Conservation (phyloP, 768 basidiomycete species). For the Lactarius hatsudake region DNA sequence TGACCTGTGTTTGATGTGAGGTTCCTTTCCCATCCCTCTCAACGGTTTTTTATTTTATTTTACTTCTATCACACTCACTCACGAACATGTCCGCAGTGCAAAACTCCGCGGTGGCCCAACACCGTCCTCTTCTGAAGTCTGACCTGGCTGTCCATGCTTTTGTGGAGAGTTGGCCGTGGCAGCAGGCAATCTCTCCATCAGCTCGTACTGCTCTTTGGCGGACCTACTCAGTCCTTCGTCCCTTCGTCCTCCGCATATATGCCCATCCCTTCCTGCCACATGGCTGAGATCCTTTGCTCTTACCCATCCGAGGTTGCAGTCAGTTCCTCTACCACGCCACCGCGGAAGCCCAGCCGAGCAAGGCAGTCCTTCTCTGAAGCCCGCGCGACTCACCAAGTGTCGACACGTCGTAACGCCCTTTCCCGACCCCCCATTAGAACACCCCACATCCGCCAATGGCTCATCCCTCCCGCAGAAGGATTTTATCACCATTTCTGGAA, state of each 20-base stretch:
- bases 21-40: conserved; percentile 3
- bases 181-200: conserved; percentile 49
- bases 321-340: conserved; percentile 5
- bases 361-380: not conserved
- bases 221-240: conserved; percentile 30
- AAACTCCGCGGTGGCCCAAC: conserved; percentile 37
- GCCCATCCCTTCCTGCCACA: conserved; percentile 26
- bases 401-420: not conserved
- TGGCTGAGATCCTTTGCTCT: conserved; percentile 28
- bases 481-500: not conserved
- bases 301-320: conserved; percentile 9
- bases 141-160: conserved; percentile 70
- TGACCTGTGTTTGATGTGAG: conserved; percentile 23
- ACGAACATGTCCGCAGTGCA: conserved; percentile 16
- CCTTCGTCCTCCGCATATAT: conserved; percentile 19
- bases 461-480: not conserved
- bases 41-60: conserved; percentile 15
- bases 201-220: conserved; percentile 26
- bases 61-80: conserved; percentile 8
- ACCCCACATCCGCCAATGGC: conserved; percentile 3
- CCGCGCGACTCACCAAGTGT: not conserved
- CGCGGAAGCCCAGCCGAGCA: not conserved
- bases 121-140: conserved; percentile 36
- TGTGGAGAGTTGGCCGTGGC: conserved; percentile 57
- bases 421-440: conserved; percentile 3